Conservation (phyloP, 257 asterid species). For the Leonotis leonurus region DNA sequence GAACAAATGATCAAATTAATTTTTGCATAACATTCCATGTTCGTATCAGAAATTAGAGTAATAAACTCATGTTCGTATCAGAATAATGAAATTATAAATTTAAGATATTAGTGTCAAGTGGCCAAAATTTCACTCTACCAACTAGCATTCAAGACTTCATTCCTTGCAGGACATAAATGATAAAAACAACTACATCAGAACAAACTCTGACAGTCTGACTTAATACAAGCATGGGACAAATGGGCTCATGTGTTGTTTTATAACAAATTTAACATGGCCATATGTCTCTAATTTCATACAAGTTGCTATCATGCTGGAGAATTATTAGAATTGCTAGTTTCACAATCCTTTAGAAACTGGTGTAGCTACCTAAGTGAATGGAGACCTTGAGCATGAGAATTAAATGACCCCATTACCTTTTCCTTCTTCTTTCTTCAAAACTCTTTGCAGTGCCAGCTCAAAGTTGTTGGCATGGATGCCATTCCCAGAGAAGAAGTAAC, state of each 20-base stretch:
- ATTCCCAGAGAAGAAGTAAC: constrained; percentile 70
- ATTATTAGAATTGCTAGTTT: not conserved
- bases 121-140: not conserved
- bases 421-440: constrained; percentile 57
- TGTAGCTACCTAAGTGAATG: not conserved
- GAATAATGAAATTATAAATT: not conserved
- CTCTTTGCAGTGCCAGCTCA: constrained; percentile 63
- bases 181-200: not conserved
- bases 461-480: constrained; percentile 63
- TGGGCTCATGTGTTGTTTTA: not conserved
- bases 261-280: not conserved
- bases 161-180: not conserved
- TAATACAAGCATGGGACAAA: not conserved
- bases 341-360: not conserved
- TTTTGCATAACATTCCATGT: not conserved
- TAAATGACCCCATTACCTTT: constrained; percentile 11
- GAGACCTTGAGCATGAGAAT: constrained; percentile 1
- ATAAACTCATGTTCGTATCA: not conserved
- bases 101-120: not conserved
- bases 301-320: not conserved
- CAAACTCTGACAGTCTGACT: not conserved
- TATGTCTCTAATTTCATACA: not conserved
- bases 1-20: not conserved
- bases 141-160: not conserved
- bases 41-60: not conserved